Conservation (phyloP, 129 eudicot genomes). For the Arctium minus region DNA sequence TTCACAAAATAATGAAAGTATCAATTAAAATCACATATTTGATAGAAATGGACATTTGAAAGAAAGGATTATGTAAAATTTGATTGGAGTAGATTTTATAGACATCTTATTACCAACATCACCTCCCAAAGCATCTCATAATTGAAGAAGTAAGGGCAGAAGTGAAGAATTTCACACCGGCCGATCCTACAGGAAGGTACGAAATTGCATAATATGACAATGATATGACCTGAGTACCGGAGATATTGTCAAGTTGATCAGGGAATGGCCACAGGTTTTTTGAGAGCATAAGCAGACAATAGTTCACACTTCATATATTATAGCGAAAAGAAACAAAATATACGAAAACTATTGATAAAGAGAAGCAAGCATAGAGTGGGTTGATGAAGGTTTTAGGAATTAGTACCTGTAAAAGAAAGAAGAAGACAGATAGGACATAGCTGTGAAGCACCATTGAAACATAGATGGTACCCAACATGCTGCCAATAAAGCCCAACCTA, state of each 20-base stretch:
- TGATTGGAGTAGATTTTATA: background rate
- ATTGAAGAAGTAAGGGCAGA: conserved; percentile 12
- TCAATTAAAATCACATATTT: background rate
- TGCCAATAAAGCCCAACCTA: conserved; percentile 73
- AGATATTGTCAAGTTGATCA: background rate
- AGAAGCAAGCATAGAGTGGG: background rate
- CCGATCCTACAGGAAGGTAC: conserved; percentile 95
- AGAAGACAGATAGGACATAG: conserved; percentile 11
- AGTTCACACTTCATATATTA: background rate
- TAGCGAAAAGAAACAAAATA: background rate
- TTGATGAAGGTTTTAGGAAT: background rate
- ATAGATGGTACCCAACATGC: conserved; percentile 84
- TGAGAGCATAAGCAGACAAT: background rate
- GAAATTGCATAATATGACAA: conserved; percentile 83
- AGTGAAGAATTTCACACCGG: conserved; percentile 78
- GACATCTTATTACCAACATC: background rate
- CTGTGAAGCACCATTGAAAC: conserved; percentile 96
- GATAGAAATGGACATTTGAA: background rate
- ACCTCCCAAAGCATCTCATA: too few species aligned
- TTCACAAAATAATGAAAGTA: conserved; percentile 20
- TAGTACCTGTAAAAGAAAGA: conserved; percentile 81
- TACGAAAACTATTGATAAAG: background rate
- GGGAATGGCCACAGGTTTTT: background rate
- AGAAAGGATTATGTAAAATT: background rate
- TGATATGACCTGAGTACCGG: conserved; percentile 60